A percentile compares a stretch with the other conserved stretches of the same genome.
These are phyloP conservation scores for Chalciporus chontae DNA, from an alignment of 768 basidiomycete genomes.

Conservation along the genomic window DNA sequence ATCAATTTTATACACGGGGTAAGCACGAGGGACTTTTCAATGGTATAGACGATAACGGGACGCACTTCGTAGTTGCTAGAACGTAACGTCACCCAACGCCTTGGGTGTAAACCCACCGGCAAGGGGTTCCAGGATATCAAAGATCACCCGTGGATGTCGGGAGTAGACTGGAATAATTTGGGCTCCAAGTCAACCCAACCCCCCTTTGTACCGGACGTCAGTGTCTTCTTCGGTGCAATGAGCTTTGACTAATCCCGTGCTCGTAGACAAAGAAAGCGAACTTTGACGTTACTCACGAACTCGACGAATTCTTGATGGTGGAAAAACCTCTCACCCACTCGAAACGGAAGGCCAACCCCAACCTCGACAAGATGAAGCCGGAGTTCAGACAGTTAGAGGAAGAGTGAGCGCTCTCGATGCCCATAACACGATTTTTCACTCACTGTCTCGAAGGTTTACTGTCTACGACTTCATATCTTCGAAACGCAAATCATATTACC, in stretches of 20 bases:
- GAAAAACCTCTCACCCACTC: conserved; percentile 96
- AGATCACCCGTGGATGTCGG: conserved; percentile 79
- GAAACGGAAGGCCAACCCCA: conserved; percentile 84
- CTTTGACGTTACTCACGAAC: conserved; percentile 95
- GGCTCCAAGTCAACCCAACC: conserved; percentile 68
- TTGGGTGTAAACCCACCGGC: conserved; percentile 73
- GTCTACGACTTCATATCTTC: conserved; percentile 80
- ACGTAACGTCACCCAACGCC: conserved; percentile 68
- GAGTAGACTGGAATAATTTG: conserved; percentile 77
- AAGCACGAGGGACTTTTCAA: conserved; percentile 25
- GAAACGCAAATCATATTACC: conserved; percentile 81
- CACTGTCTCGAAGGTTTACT: conserved; percentile 62
- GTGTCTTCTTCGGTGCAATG: conserved; percentile 32
- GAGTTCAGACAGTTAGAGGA: conserved; percentile 93
- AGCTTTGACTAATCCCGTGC: conserved; percentile 1
- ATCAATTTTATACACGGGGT: conserved; percentile 67
- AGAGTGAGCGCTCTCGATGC: conserved; percentile 51
- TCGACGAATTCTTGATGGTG: conserved; percentile 95
- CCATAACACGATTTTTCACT: background rate
- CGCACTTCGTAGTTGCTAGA: conserved; percentile 66
- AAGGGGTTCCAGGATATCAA: conserved; percentile 78
- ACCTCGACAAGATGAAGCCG: conserved; percentile 84
- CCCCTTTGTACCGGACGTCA: conserved; percentile 89
- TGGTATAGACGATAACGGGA: conserved; percentile 9
- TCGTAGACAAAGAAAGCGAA: conserved; percentile 91